Conservation (phyloP, 2,329 filamentous ascomycete species). For the Penicillium fuscoglaucum region DNA sequence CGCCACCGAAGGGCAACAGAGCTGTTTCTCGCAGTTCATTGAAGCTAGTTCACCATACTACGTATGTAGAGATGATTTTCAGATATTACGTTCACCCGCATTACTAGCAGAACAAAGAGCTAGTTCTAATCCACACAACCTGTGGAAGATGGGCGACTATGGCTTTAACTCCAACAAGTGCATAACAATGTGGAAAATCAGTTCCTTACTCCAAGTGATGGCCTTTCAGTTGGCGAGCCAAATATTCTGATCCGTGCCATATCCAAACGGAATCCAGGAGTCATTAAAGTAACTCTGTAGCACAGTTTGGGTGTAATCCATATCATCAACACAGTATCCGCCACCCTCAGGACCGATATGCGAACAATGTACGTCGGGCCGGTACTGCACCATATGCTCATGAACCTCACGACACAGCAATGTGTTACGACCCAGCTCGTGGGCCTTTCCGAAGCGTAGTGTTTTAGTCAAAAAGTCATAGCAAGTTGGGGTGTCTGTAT, state of each 20-base stretch:
- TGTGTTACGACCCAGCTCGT: slow-evolving; percentile 30
- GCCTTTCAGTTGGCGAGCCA: slow-evolving; percentile 12
- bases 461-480: slow-evolving; percentile 21
- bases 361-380: slow-evolving; percentile 28
- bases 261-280: slow-evolving; percentile 28
- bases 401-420: slow-evolving; percentile 32
- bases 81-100: background rate
- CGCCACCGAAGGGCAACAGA: background rate
- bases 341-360: slow-evolving; percentile 32
- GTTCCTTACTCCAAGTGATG: background rate
- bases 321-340: slow-evolving; percentile 32
- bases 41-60: no score
- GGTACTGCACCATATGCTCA: slow-evolving; percentile 31
- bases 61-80: background rate
- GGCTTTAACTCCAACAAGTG: background rate
- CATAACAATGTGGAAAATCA: background rate
- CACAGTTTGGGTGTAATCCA: slow-evolving; percentile 25
- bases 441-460: slow-evolving; percentile 26
- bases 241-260: slow-evolving; percentile 21
- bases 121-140: background rate
- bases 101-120: no score
- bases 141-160: background rate
- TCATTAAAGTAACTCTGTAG: slow-evolving; percentile 25
- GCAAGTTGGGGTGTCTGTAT: slow-evolving; percentile 18
- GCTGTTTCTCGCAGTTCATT: background rate